These are phyloP conservation scores for Syncephalastrum sp. DNA, from an alignment of 371 early-diverging fungal species.

Conservation along the genomic window DNA sequence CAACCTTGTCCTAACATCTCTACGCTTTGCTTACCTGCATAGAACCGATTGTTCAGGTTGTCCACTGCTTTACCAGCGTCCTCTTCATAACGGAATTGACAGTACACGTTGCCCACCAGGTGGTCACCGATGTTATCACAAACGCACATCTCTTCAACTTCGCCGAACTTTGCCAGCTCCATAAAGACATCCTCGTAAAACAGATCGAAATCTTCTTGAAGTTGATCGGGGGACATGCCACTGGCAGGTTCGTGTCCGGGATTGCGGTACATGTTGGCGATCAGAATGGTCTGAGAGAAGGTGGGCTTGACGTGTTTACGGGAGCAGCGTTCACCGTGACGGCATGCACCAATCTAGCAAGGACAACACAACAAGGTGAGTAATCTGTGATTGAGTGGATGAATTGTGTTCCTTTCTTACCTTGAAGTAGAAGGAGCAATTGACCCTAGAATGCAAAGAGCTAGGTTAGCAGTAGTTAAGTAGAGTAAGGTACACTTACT, in stretches of 20 bases:
- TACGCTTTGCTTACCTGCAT: conserved; percentile 64
- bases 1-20: not conserved
- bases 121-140: conserved; percentile 99
- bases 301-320: conserved; percentile 97
- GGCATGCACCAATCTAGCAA: conserved; percentile 89
- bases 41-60: conserved; percentile 90
- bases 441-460: conserved; percentile 64
- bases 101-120: conserved; percentile 97
- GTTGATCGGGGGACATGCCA: conserved; percentile 68
- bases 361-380: not conserved
- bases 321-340: conserved; percentile 97
- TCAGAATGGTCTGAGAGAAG: conserved; percentile 90
- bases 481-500: conserved; percentile 49
- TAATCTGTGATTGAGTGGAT: not conserved
- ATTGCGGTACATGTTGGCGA: conserved; percentile 95
- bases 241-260: conserved; percentile 83
- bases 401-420: conserved; percentile 16
- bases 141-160: conserved; percentile 93
- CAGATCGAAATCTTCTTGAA: conserved; percentile 92
- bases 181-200: conserved; percentile 97
- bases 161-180: conserved; percentile 95
- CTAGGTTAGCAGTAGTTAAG: conserved; percentile 3
- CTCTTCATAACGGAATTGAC: conserved; percentile 86
- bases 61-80: conserved; percentile 92
- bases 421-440: conserved; percentile 98